Percentiles rank a stretch among this genome's conserved stretches.
These are phyloP conservation scores for Antitrichia curtipendula DNA, from an alignment of 225 moss, liverwort and hornwort genomes.

Conservation along the genomic window DNA sequence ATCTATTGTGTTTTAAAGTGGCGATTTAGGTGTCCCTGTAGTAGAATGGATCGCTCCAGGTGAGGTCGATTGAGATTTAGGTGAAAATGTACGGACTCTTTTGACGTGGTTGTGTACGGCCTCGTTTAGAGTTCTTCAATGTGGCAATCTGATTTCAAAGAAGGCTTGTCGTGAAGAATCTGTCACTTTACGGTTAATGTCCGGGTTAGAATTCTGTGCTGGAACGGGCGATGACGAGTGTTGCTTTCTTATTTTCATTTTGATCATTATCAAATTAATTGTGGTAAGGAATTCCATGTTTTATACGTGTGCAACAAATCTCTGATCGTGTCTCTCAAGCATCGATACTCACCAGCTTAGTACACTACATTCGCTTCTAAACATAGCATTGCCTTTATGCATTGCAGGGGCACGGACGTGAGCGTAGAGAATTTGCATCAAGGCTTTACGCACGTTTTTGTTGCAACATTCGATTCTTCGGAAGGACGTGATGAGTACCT, in stretches of 20 bases:
- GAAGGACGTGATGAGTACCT: conserved; percentile 48
- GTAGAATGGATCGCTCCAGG: background rate
- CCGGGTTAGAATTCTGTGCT: background rate
- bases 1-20: background rate
- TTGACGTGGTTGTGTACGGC: background rate
- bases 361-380: background rate
- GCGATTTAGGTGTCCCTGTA: background rate
- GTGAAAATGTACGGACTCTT: background rate
- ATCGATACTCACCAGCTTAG: background rate
- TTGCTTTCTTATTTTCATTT: background rate
- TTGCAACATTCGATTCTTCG: conserved; percentile 49
- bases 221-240: background rate
- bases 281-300: background rate
- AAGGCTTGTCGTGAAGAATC: background rate
- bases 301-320: background rate
- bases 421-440: conserved; percentile 52
- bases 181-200: background rate
- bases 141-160: background rate
- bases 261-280: background rate
- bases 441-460: conserved; percentile 50
- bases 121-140: background rate
- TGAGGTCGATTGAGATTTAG: background rate
- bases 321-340: background rate
- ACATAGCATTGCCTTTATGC: background rate
- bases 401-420: conserved; percentile 56